Percentiles rank a stretch among this genome's conserved stretches.
Evolutionary conservation across 371 early-diverging fungal species (phyloP).

Genomic region (Mucor lusitanicus): DNA sequence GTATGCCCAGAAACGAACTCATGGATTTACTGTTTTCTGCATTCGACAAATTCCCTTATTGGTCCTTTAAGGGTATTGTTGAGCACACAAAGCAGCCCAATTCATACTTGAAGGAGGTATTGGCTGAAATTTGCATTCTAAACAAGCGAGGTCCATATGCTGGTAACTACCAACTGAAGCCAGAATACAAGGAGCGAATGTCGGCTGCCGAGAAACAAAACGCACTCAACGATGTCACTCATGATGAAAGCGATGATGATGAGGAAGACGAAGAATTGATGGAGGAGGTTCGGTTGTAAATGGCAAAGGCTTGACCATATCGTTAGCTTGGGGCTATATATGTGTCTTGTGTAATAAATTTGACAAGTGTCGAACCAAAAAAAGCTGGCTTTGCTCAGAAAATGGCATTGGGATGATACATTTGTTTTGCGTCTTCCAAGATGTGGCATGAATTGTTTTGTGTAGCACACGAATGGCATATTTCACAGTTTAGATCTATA

Average conservation of each 20-base stretch:
- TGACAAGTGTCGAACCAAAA: no score
- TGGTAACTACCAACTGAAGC: conserved; percentile 82
- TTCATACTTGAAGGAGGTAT: conserved; percentile 84
- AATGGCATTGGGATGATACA: no score
- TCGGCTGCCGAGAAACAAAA: conserved; percentile 49
- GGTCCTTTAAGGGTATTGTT: conserved; percentile 83
- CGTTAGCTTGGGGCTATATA: no score
- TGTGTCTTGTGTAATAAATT: no score
- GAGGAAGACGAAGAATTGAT: conserved; percentile 47
- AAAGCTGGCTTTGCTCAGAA: no score
- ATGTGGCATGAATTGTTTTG: no score
- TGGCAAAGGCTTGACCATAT: no score
- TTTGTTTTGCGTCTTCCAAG: no score
- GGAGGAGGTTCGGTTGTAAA: conserved; percentile 44
- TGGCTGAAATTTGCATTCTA: conserved; percentile 77
- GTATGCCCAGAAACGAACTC: conserved; percentile 84
- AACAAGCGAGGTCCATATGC: conserved; percentile 87
- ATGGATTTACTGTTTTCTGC: conserved; percentile 81
- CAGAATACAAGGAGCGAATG: conserved; percentile 69
- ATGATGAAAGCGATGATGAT: conserved; percentile 27
- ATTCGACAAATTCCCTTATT: conserved; percentile 83
- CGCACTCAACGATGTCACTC: conserved; percentile 20
- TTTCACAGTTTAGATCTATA: no score
- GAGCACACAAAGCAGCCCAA: conserved; percentile 81
- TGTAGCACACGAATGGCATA: no score